A percentile compares a stretch with the other conserved stretches of the same genome.
phyloP scores from a whole-genome alignment of 768 basidiomycete genomes.

The Hydnum rufescens region DNA sequence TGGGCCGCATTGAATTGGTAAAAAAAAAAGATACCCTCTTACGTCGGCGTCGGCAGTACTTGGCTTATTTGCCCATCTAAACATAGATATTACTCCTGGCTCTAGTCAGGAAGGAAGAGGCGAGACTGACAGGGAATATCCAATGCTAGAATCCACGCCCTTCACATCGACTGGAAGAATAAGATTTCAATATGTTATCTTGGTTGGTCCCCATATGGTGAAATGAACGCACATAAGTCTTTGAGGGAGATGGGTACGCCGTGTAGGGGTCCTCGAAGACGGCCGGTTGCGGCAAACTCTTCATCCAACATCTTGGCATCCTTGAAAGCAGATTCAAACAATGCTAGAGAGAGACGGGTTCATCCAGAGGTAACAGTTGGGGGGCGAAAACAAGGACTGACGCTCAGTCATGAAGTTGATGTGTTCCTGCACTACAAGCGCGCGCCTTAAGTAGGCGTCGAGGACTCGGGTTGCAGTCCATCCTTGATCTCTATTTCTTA shows the following conservation, averaged over 20 bases:
- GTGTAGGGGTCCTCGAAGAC: slow-evolving; percentile 48
- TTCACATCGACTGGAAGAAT: slow-evolving; percentile 31
- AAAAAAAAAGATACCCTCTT: slow-evolving; percentile 13
- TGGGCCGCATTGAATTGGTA: not conserved
- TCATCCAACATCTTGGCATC: slow-evolving; percentile 46
- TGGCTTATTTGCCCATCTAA: slow-evolving; percentile 37
- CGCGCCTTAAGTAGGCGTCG: slow-evolving; percentile 27
- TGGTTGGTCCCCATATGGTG: not conserved
- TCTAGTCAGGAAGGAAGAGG: not conserved
- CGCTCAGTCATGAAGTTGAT: slow-evolving; percentile 74
- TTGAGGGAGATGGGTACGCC: slow-evolving; percentile 69
- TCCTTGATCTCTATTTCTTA: slow-evolving; percentile 11
- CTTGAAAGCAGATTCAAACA: slow-evolving; percentile 45
- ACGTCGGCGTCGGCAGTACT: slow-evolving; percentile 43
- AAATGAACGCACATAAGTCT: slow-evolving; percentile 34
- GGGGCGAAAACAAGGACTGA: slow-evolving; percentile 14
- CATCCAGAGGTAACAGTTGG: not conserved
- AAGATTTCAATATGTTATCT: slow-evolving; percentile 3
- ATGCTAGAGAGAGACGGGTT: slow-evolving; percentile 25
- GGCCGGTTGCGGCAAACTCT: slow-evolving; percentile 37
- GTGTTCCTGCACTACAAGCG: slow-evolving; percentile 34
- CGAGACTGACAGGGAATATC: slow-evolving; percentile 35
- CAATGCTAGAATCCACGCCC: slow-evolving; percentile 48
- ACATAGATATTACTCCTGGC: not conserved
- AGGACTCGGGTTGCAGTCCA: slow-evolving; percentile 23